A percentile compares a stretch with the other conserved stretches of the same genome.
Evolutionary conservation across 2,329 filamentous ascomycete species (phyloP).

Genomic region (Ceratocystis papillata): DNA sequence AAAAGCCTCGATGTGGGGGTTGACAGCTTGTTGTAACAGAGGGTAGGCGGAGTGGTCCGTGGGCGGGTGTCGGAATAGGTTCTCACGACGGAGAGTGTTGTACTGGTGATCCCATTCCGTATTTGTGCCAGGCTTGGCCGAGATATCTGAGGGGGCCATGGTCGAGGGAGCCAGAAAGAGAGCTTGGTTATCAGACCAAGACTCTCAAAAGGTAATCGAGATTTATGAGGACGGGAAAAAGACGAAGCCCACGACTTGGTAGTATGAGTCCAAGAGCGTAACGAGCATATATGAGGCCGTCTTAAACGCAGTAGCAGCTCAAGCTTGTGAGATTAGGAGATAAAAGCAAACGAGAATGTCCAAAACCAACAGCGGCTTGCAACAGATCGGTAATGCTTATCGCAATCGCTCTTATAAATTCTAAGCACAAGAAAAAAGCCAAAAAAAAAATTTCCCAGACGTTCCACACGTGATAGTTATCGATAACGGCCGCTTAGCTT

Average conservation of each 20-base stretch:
- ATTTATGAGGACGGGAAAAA: not conserved
- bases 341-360: not conserved
- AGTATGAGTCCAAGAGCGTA: too few species aligned
- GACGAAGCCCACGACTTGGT: too few species aligned
- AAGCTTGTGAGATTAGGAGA: not conserved
- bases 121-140: constrained; percentile 37
- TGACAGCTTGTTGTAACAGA: constrained; percentile 69
- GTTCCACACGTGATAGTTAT: constrained; percentile 24
- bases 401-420: constrained; percentile 13
- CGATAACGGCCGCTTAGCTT: constrained; percentile 20
- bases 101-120: constrained; percentile 77
- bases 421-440: constrained; percentile 7
- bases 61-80: constrained; percentile 80
- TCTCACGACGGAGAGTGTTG: constrained; percentile 73
- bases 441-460: constrained; percentile 23
- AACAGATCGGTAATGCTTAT: constrained; percentile 15
- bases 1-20: constrained; percentile 91
- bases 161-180: constrained; percentile 15
- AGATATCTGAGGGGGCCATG: constrained; percentile 22
- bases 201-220: not conserved
- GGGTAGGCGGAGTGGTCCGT: constrained; percentile 82
- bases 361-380: constrained; percentile 3
- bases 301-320: not conserved
- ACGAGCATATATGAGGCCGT: not conserved
- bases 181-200: constrained; percentile 17